These are phyloP conservation scores for Apiospora hydei DNA, from an alignment of 2,329 filamentous ascomycete species.

Conservation along the genomic window DNA sequence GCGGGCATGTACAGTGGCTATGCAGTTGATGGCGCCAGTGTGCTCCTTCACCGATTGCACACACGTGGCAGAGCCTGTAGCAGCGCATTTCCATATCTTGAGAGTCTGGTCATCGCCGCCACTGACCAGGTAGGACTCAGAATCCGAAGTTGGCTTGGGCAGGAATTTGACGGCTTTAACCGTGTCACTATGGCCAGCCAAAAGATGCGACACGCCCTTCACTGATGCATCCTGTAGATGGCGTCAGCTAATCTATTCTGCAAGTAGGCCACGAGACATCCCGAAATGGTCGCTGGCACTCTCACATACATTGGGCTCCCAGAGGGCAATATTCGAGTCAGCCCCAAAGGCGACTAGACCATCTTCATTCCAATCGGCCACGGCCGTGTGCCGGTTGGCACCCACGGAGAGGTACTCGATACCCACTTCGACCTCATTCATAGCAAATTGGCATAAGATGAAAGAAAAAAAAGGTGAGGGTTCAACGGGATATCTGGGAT, in stretches of 20 bases:
- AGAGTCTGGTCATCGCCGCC: conserved; percentile 84
- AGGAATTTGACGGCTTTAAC: conserved; percentile 89
- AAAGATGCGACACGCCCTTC: conserved; percentile 69
- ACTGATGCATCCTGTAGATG: conserved; percentile 44
- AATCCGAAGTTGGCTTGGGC: conserved; percentile 53
- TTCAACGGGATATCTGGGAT: background rate
- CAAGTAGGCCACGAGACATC: background rate
- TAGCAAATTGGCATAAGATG: conserved; percentile 24
- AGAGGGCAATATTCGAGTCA: conserved; percentile 87
- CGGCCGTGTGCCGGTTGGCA: conserved; percentile 87
- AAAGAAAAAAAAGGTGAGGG: background rate
- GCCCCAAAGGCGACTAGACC: conserved; percentile 87
- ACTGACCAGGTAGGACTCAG: conserved; percentile 70
- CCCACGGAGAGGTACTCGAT: conserved; percentile 74
- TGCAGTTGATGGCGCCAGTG: conserved; percentile 76
- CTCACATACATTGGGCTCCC: conserved; percentile 76
- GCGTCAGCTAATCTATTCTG: conserved; percentile 1
- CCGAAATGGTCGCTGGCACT: background rate
- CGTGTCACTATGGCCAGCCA: conserved; percentile 78
- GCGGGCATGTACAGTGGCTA: conserved; percentile 52
- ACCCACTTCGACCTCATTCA: conserved; percentile 40
- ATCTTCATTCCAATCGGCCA: conserved; percentile 83
- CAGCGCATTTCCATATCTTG: conserved; percentile 68
- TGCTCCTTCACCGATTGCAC: conserved; percentile 71
- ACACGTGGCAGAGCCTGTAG: conserved; percentile 33